Percentiles rank a stretch among this genome's conserved stretches.
Conservation (phyloP, 2,329 filamentous ascomycete genomes). For the Curvularia sp. region DNA sequence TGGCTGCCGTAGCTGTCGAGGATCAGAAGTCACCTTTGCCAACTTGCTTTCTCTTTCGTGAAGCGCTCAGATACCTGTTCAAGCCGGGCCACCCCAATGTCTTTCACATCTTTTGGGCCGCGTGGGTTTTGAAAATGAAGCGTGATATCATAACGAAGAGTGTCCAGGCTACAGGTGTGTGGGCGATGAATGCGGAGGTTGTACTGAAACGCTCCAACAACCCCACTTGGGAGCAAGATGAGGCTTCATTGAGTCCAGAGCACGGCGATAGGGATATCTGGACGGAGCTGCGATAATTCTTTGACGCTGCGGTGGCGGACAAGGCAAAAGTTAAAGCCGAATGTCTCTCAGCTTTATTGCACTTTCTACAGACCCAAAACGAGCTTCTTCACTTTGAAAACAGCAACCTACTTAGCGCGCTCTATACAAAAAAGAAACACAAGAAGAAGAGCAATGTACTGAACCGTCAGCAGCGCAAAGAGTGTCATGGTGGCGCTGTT, state of each 20-base stretch:
- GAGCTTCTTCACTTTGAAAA: not conserved
- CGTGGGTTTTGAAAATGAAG: not conserved
- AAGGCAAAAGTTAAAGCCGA: slow-evolving; percentile 1
- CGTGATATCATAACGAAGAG: not conserved
- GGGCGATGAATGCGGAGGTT: too few species aligned
- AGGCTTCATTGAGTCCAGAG: not conserved
- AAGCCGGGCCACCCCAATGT: too few species aligned
- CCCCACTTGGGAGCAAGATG: not conserved
- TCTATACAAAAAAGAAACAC: not conserved
- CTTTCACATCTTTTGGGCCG: not conserved
- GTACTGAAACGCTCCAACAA: slow-evolving; percentile 6
- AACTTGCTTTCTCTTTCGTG: too few species aligned
- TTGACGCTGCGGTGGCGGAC: not conserved
- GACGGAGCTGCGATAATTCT: not conserved
- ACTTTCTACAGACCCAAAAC: not conserved
- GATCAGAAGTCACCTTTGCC: too few species aligned
- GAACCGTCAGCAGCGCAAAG: not conserved
- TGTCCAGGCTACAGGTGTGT: too few species aligned
- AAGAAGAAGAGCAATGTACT: not conserved
- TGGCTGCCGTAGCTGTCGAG: too few species aligned
- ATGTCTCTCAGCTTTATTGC: not conserved
- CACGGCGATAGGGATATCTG: not conserved
- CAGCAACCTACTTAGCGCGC: not conserved
- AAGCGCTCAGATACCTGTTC: too few species aligned
- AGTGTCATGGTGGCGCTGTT: not conserved